Percentiles rank a stretch among this genome's conserved stretches.
These are phyloP conservation scores for Leucocoprinus sp. DNA, from an alignment of 768 basidiomycete genomes.

Conservation along the genomic window DNA sequence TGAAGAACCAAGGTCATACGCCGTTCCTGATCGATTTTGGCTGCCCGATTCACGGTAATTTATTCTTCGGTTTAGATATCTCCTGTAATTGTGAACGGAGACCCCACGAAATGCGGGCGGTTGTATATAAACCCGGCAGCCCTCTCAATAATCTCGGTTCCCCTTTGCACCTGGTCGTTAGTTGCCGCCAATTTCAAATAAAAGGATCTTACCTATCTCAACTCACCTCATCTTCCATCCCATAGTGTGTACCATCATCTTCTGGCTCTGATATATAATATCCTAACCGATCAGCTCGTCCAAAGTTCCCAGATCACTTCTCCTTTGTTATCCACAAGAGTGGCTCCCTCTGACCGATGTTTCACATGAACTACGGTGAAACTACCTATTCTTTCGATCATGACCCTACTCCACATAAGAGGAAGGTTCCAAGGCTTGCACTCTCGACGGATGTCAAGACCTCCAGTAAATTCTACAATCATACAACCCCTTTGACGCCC, in stretches of 20 bases:
- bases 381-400: background rate
- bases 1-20: background rate
- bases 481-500: background rate
- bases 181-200: too few species aligned
- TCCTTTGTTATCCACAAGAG: background rate
- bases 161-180: background rate
- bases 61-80: constrained; percentile 8
- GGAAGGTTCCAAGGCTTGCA: constrained; percentile 8
- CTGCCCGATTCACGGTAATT: background rate
- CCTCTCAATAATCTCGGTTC: background rate
- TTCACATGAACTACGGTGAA: constrained; percentile 1
- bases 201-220: background rate
- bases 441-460: constrained; percentile 5
- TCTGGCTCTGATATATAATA: too few species aligned
- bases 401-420: background rate
- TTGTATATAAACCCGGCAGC: constrained; percentile 13
- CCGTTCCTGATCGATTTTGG: constrained; percentile 8
- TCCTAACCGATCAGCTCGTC: too few species aligned
- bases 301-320: background rate
- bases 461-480: background rate
- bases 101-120: constrained; percentile 14
- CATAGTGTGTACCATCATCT: too few species aligned
- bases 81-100: constrained; percentile 13
- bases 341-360: background rate
- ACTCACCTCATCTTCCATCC: background rate